Evolutionary conservation across 2,329 filamentous ascomycete genomes (phyloP), one percentile per base, ranked within the genome.

Genomic region (Didymella pinodella): DNA sequence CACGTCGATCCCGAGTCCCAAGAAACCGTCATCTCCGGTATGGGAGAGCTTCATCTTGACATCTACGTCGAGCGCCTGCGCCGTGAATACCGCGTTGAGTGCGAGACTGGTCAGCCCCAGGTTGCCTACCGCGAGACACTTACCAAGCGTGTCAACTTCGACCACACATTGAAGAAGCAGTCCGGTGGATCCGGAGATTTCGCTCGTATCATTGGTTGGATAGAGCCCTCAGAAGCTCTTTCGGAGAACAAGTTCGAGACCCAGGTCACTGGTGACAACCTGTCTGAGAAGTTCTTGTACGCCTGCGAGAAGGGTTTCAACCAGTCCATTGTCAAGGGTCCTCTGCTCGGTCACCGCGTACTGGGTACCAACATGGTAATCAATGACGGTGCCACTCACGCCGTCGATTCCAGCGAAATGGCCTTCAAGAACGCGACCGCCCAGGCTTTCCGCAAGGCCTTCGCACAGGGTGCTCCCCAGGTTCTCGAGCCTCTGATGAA

Each of bases 401-500:
- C 96, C 76, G 98, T 95, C 31, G 95, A 99, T 83, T 98, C 95
- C 14, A 96, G 91, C 29, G 95, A 99, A 85, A 91, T 93, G 84
- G 88, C 95, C 12, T 99, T 99, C 87, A 96, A 90, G 79, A 90
- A 89, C 68, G 94, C 95, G 12, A 96, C 95, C 2, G 92, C 97
- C 78, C 91, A 97, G 83, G 95, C 95, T 26, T 99, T 99, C 88
- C 88, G 91, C 69, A 97, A 97, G 81, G 90, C 92, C 18, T 98
- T 99, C 82, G 83, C 85, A 60, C 87, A 91, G 12, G 92, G 90
- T 32, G 86, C 88, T 51, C 93, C 94, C 2, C 86, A 92, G 70
- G 89, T 99, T 10, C 87, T 99, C 34, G 95, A 99, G 80, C 95
- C 95, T 5, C 81, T 99, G 54, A 99, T 99, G 95, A 98, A 97